phyloP scores from a whole-genome alignment of 2,329 filamentous ascomycete species.

The Epichloe hybrida region DNA sequence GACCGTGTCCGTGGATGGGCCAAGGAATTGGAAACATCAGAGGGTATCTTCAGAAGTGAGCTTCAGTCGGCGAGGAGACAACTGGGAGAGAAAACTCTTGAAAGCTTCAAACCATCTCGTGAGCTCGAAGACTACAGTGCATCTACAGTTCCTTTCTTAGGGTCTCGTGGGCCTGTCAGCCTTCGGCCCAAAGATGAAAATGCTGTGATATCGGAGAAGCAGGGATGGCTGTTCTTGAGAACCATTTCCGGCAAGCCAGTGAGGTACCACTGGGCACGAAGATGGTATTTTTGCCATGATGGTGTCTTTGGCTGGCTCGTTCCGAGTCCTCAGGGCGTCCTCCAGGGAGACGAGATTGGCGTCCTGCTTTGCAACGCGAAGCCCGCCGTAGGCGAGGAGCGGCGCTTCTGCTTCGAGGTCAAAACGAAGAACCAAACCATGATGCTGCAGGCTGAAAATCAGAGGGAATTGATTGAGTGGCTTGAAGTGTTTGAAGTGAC shows the following conservation, averaged over 20 bases:
- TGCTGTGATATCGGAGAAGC: conserved; percentile 58
- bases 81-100: conserved; percentile 65
- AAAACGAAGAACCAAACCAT: conserved; percentile 93
- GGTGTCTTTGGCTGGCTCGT: conserved; percentile 93
- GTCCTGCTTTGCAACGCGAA: conserved; percentile 88
- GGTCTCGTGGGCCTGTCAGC: conserved; percentile 53
- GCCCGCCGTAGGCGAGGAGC: conserved; percentile 81
- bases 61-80: conserved; percentile 65
- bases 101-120: conserved; percentile 63
- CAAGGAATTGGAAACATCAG: conserved; percentile 84
- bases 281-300: conserved; percentile 93
- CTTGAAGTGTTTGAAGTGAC: conserved; percentile 85
- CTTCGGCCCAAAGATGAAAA: conserved; percentile 41
- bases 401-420: conserved; percentile 93
- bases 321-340: conserved; percentile 71
- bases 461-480: conserved; percentile 87
- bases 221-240: conserved; percentile 84
- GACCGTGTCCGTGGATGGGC: conserved; percentile 87
- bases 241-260: conserved; percentile 78
- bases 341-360: conserved; percentile 92
- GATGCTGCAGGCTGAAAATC: conserved; percentile 83
- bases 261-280: conserved; percentile 73
- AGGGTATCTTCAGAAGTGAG: conserved; percentile 70
- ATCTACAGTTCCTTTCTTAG: conserved; percentile 79
- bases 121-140: conserved; percentile 88